Conservation (phyloP, 768 basidiomycete genomes). For the Macrolepiota fuliginosa region DNA sequence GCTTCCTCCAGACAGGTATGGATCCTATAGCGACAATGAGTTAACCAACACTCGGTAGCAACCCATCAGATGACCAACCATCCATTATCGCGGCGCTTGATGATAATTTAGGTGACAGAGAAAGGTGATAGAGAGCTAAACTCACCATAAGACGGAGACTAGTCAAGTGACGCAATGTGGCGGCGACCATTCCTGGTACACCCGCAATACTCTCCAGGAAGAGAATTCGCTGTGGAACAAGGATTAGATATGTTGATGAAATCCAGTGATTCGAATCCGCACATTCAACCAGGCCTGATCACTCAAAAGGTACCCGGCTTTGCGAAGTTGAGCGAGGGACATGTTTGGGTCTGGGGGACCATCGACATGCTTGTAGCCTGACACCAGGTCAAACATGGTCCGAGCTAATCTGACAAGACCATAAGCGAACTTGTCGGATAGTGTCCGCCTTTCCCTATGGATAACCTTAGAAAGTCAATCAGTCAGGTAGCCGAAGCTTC, state of each 20-base stretch:
- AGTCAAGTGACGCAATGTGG: constrained; percentile 81
- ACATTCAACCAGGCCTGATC: constrained; percentile 78
- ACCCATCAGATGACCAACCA: constrained; percentile 32
- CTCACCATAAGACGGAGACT: constrained; percentile 86
- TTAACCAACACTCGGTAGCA: background rate
- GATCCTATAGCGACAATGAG: constrained; percentile 60
- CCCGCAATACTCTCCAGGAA: constrained; percentile 89
- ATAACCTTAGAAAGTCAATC: constrained; percentile 51
- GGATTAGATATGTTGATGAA: background rate
- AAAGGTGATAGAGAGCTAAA: background rate
- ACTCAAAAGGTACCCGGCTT: constrained; percentile 70
- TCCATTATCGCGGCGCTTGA: constrained; percentile 49
- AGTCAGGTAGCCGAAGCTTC: constrained; percentile 3
- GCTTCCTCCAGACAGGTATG: constrained; percentile 92
- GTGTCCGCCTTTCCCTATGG: constrained; percentile 57
- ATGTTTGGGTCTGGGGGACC: constrained; percentile 62
- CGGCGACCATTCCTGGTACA: constrained; percentile 95
- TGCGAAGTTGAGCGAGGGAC: constrained; percentile 70
- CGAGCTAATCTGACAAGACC: constrained; percentile 59
- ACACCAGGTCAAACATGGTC: constrained; percentile 77
- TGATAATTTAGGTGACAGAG: background rate
- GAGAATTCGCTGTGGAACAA: constrained; percentile 40
- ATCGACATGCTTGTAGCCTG: constrained; percentile 77
- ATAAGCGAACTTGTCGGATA: constrained; percentile 73
- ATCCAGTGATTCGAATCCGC: constrained; percentile 21